phyloP scores from a whole-genome alignment of 2,329 filamentous ascomycete genomes.

The Colletotrichum coccodes region DNA sequence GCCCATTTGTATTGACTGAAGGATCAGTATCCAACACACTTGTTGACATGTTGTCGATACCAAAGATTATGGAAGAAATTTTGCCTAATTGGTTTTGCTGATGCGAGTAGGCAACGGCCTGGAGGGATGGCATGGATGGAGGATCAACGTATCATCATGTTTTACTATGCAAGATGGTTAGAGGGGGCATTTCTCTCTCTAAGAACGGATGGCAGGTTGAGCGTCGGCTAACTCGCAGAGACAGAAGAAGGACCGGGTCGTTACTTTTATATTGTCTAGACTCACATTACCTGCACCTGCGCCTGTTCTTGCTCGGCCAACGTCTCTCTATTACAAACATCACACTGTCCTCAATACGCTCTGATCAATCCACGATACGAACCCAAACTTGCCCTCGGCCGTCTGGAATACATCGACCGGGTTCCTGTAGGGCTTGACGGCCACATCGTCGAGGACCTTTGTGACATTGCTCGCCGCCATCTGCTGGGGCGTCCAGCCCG shows the following conservation, averaged over 20 bases:
- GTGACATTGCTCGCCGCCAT: constrained; percentile 52
- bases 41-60: background rate
- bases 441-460: constrained; percentile 52
- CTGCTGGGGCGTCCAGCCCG: constrained; percentile 62
- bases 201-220: background rate
- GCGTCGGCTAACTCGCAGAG: background rate
- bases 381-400: constrained; percentile 13
- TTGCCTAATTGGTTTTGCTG: background rate
- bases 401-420: constrained; percentile 30
- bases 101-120: background rate
- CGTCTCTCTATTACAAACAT: background rate
- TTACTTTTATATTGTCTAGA: background rate
- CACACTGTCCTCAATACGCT: constrained; percentile 25
- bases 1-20: constrained; percentile 2
- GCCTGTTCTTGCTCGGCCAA: no score
- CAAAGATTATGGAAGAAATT: background rate
- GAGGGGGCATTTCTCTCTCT: background rate
- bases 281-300: no score
- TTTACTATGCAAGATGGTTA: background rate
- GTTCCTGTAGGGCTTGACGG: constrained; percentile 39
- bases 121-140: no score
- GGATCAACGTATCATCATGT: background rate
- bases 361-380: constrained; percentile 31
- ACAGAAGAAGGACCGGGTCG: background rate
- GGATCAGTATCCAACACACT: background rate